These are phyloP conservation scores for Leccinum ponderosum DNA, from an alignment of 1,284 basidiomycete genomes.

Conservation along the genomic window DNA sequence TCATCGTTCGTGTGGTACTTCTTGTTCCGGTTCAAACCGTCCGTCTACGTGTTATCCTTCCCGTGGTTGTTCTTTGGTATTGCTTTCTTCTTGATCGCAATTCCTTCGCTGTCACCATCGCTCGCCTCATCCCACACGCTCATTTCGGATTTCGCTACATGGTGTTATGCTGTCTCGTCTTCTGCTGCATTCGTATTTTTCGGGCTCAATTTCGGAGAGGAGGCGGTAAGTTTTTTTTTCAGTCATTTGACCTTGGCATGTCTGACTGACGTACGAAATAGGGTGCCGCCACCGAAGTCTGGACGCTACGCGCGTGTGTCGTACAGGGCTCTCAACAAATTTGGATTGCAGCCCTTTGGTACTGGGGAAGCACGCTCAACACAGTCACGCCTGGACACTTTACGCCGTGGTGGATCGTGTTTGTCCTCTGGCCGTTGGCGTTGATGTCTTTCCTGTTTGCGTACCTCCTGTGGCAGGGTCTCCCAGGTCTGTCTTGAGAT, in stretches of 20 bases:
- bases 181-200: slow-evolving; percentile 91
- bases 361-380: slow-evolving; percentile 86
- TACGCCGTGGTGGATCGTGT: slow-evolving; percentile 82
- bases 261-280: slow-evolving; percentile 30
- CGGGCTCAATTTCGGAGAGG: slow-evolving; percentile 94
- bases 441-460: slow-evolving; percentile 74
- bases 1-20: slow-evolving; percentile 87
- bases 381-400: slow-evolving; percentile 47
- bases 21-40: slow-evolving; percentile 87
- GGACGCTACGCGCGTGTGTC: slow-evolving; percentile 86
- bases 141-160: slow-evolving; percentile 73
- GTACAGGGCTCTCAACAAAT: slow-evolving; percentile 93
- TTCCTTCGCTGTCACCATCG: slow-evolving; percentile 74
- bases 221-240: slow-evolving; percentile 62
- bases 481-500: slow-evolving; percentile 62
- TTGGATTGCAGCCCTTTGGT: slow-evolving; percentile 93
- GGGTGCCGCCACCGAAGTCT: slow-evolving; percentile 90
- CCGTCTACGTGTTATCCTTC: slow-evolving; percentile 79
- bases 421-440: slow-evolving; percentile 82
- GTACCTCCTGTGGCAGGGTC: slow-evolving; percentile 80
- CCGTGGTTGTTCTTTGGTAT: slow-evolving; percentile 90
- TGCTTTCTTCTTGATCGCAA: slow-evolving; percentile 87
- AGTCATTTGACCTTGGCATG: background rate
- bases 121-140: slow-evolving; percentile 59
- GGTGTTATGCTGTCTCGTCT: slow-evolving; percentile 87